These are phyloP conservation scores for Malbranchea zuffiana DNA, from an alignment of 2,329 filamentous ascomycete genomes.

Conservation along the genomic window DNA sequence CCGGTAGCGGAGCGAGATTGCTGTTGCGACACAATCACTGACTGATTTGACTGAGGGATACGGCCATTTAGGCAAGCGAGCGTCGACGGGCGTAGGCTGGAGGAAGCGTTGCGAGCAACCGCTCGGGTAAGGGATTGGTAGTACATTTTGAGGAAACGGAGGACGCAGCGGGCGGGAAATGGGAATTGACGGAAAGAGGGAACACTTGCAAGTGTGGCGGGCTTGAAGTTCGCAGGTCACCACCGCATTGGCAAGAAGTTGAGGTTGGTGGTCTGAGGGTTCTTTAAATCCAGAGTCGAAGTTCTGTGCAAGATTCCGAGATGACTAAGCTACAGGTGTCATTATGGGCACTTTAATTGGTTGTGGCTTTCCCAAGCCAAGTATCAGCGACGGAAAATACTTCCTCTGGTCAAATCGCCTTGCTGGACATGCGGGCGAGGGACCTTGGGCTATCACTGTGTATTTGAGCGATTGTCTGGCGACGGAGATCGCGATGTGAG, in stretches of 20 bases:
- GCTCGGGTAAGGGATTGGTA: constrained; percentile 37
- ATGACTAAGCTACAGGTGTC: constrained; percentile 11
- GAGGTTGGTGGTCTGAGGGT: constrained; percentile 12
- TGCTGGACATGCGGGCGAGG: no score
- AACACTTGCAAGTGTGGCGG: constrained; percentile 3
- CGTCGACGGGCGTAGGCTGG: constrained; percentile 23
- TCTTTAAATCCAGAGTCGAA: constrained; percentile 5
- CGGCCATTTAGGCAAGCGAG: constrained; percentile 30
- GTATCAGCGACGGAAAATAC: no score
- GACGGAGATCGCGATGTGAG: no score
- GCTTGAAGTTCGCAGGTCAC: constrained; percentile 2
- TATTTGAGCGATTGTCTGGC: no score
- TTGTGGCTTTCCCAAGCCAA: no score
- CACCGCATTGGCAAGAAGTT: constrained; percentile 9
- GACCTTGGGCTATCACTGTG: no score
- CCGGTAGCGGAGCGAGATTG: constrained; percentile 41
- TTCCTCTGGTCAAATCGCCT: no score
- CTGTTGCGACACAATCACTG: constrained; percentile 35
- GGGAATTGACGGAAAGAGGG: constrained; percentile 20
- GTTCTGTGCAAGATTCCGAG: constrained; percentile 9
- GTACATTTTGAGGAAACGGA: constrained; percentile 31
- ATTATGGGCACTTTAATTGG: no score
- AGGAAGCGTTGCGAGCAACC: constrained; percentile 26
- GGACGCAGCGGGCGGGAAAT: constrained; percentile 13
- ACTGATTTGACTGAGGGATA: constrained; percentile 24